Evolutionary conservation across 306 rosid genomes (phyloP), one percentile per base, ranked within the genome.

Genomic region (Castanea sativa): DNA sequence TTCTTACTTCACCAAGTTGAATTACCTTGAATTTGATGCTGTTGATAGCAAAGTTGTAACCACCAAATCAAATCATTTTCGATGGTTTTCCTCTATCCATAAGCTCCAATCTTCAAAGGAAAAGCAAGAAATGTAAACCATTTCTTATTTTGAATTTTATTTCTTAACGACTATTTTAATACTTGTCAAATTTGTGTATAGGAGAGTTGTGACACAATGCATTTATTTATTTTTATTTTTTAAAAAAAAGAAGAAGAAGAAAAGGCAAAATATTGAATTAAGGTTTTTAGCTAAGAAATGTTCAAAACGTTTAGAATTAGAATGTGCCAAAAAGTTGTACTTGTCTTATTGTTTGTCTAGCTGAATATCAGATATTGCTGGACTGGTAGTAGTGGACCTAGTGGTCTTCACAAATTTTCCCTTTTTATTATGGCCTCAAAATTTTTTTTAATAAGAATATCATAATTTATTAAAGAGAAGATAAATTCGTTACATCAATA

Each of bases 31-130:
- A 5, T 19, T 33, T 20, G 14, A 3, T 63, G 51, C 57, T 27
- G 27, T 5, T 43, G 60, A 16, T 25, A 33, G 60, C 43, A 55
- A 67, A 2, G 55, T 51, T 43, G 61, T 18, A 69, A 49, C 35
- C 18, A 79, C 73, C 74, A 19, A 73, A 41, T 27, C 19, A 49
- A 49, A 43, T 18, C 2, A 7, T 65, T 69, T 41, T 8, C 3
- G 1, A 41, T 41, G 45, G 45, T 56, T 21, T 19, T 6, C 32
- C 58, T 49, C 60, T 14, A 18, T 49, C 9, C 10, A 19, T 2
- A 11, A 13, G 55, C 51, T 19, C 71, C 75, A 25, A 79, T 52
- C 67, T 75, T 70, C 80, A 70, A 70, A 69, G 19, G 33, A 58
- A 69, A 75, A 49, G 25, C 61, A 57, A 45, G 69, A 70, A 23